Evolutionary conservation across 192 early-diverging fungal species (phyloP), one percentile per base, ranked within the genome.

Genomic region (Entrophospora sp.): DNA sequence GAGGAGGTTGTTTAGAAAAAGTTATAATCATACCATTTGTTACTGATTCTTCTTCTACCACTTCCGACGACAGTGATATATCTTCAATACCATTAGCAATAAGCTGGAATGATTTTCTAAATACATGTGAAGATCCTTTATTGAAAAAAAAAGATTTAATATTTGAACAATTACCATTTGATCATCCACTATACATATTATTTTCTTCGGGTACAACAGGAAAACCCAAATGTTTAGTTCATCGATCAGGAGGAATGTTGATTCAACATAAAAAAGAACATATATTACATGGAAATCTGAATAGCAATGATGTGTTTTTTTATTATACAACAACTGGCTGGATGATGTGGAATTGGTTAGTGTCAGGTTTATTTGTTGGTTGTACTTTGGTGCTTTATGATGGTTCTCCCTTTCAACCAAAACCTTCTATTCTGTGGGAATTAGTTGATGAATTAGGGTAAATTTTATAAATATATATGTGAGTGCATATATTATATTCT

Each of bases 311-410:
- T 71, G 84, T 92, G 1, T 75, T 91, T 61, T 89, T 98, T 69
- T 94, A 97, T 69, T 92, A 91, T 68, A 90, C 89, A 1, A 91
- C 90, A 0, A 94, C 89, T 4, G 92, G 91, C 3, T 94, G 92
- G 91, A 98, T 98, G 96, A 98, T 98, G 96, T 98, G 94, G 94
- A 97, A 98, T 76, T 98, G 96, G 96, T 83, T 96, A 27, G 82
- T 94, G 1, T 77, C 82, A 18, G 91, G 83, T 18, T 77, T 97
- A n/a, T 81, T 80, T 16, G 74, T 88, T 25, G 94, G 94, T 24
- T 69, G 79, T 4, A 89, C 92, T 5, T 79, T 95, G 45, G 88
- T 94, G 3, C 70, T 89, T 1, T 98, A 90, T 79, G 94, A 98
- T 69, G 96, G 96, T 32, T 93, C 89, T 38, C 96, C 94, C 1